Evolutionary conservation across 495 filamentous ascomycete genomes (phyloP).

Genomic region (Amorphotheca resinae): DNA sequence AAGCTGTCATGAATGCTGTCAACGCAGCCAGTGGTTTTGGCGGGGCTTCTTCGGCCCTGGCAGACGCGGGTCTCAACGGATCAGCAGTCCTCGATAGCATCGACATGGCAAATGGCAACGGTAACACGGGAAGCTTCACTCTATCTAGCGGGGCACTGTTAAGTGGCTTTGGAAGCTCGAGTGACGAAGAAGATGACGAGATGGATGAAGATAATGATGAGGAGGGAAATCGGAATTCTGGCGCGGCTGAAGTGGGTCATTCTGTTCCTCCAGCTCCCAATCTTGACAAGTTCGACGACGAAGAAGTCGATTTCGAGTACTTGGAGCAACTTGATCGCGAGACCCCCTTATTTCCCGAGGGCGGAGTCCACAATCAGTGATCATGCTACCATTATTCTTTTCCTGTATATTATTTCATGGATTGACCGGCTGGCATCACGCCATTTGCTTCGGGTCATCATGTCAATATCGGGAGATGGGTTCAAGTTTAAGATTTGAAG

Average conservation of each 20-base stretch:
- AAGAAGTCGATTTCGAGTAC: slow-evolving; percentile 22
- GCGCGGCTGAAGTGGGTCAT: slow-evolving; percentile 22
- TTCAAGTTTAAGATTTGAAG: slow-evolving; percentile 6
- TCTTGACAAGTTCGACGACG: slow-evolving; percentile 20
- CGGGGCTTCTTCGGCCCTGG: slow-evolving; percentile 53
- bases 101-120: slow-evolving; percentile 57
- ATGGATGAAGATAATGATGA: slow-evolving; percentile 78
- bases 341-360: slow-evolving; percentile 20
- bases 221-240: slow-evolving; percentile 18
- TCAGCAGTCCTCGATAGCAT: slow-evolving; percentile 54
- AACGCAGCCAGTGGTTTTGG: slow-evolving; percentile 48
- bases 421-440: slow-evolving; percentile 2
- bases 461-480: slow-evolving; percentile 10
- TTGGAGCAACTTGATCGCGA: slow-evolving; percentile 23
- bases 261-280: slow-evolving; percentile 23
- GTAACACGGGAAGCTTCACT: slow-evolving; percentile 46
- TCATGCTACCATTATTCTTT: slow-evolving; percentile 4
- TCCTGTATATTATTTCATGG: slow-evolving; percentile 18
- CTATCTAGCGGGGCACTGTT: slow-evolving; percentile 58
- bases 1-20: slow-evolving; percentile 50
- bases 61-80: slow-evolving; percentile 58
- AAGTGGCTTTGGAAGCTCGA: slow-evolving; percentile 91
- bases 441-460: slow-evolving; percentile 1
- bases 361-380: slow-evolving; percentile 12
- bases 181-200: slow-evolving; percentile 94